Conservation (phyloP, 2,329 filamentous ascomycete genomes). For the Botrytis porri region DNA sequence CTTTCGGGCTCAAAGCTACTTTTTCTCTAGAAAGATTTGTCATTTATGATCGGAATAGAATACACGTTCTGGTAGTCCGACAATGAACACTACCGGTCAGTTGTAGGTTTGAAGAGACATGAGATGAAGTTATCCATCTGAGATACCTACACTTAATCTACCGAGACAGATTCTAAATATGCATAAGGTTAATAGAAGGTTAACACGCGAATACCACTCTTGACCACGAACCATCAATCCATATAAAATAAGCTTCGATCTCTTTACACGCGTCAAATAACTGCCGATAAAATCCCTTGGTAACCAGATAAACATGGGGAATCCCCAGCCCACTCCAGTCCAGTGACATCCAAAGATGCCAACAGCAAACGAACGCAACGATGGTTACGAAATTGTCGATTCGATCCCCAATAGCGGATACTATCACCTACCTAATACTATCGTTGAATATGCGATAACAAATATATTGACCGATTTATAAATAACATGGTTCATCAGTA, state of each 20-base stretch:
- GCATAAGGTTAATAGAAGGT: neutral
- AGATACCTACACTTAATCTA: neutral
- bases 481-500: no score
- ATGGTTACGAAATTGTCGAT: neutral
- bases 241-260: neutral
- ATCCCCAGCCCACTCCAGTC: neutral
- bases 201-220: neutral
- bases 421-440: neutral
- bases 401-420: neutral
- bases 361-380: neutral
- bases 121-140: neutral
- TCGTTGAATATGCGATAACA: neutral
- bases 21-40: neutral
- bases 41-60: neutral
- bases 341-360: neutral
- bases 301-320: slow-evolving; percentile 6
- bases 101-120: neutral
- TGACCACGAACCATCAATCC: neutral
- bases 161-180: neutral
- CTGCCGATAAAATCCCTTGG: neutral
- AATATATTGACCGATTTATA: neutral
- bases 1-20: neutral
- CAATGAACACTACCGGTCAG: neutral
- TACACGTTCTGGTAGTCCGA: neutral
- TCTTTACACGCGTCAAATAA: neutral